Conservation (phyloP, 2,329 filamentous ascomycete species). For the Spiromastix sp. region DNA sequence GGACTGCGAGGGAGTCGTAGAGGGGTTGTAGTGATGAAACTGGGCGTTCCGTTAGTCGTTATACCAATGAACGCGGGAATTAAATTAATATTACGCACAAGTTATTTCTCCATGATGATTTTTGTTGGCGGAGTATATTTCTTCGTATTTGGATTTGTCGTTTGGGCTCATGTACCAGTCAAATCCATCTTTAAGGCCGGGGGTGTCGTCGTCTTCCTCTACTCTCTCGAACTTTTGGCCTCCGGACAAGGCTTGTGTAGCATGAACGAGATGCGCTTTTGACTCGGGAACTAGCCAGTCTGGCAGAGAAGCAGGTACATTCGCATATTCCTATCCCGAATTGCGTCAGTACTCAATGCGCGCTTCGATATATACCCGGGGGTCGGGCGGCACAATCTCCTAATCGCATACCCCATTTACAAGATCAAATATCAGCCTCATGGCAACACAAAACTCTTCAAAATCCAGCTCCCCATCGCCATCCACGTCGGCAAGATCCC, state of each 20-base stretch:
- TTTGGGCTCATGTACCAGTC: conserved; percentile 98
- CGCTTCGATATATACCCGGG: neutral
- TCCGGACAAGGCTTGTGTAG: conserved; percentile 66
- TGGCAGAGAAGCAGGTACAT: conserved; percentile 76
- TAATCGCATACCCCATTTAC: conserved; percentile 67
- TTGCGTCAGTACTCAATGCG: neutral
- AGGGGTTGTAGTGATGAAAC: conserved; percentile 72
- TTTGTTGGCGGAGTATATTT: conserved; percentile 89
- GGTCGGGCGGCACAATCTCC: neutral
- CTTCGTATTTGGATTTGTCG: conserved; percentile 90
- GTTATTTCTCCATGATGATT: conserved; percentile 76
- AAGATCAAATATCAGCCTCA: conserved; percentile 94
- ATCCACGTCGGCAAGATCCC: conserved; percentile 95
- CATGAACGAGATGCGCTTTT: conserved; percentile 82
- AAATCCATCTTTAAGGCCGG: conserved; percentile 87
- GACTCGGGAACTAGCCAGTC: conserved; percentile 97
- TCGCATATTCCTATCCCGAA: conserved; percentile 63
- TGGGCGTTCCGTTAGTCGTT: no score
- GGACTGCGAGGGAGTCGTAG: conserved; percentile 60
- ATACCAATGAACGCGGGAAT: neutral
- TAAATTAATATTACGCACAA: conserved; percentile 43
- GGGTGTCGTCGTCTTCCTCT: conserved; percentile 66
- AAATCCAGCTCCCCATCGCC: conserved; percentile 97
- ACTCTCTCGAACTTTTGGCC: conserved; percentile 77
- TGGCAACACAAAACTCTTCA: conserved; percentile 98